Conservation (phyloP, 805 yeast genomes). For the Ogataea nakhonphanomensis region DNA sequence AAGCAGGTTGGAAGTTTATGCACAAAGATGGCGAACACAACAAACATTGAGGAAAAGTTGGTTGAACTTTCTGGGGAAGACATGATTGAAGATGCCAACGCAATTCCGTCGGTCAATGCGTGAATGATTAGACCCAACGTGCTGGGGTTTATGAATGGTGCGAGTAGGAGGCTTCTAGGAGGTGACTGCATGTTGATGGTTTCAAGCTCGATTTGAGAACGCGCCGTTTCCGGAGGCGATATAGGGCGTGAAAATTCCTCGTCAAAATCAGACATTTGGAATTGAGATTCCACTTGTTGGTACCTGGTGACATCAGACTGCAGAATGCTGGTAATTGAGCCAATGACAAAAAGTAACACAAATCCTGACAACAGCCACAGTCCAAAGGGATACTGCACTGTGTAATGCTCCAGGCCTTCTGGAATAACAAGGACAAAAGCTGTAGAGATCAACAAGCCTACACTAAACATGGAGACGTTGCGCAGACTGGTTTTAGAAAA, state of each 20-base stretch:
- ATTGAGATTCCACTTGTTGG: neutral
- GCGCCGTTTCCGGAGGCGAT: constrained; percentile 4
- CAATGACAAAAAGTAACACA: constrained; percentile 48
- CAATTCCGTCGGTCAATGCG: constrained; percentile 69
- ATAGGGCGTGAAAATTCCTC: neutral
- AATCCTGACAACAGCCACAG: constrained; percentile 52
- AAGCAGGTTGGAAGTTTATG: constrained; percentile 78
- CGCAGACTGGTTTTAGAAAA: constrained; percentile 31
- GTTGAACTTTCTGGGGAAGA: constrained; percentile 23
- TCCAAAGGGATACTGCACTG: constrained; percentile 38
- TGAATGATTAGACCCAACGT: constrained; percentile 65
- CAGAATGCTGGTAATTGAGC: constrained; percentile 24
- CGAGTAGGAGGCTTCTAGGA: constrained; percentile 15
- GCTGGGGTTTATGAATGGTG: constrained; percentile 42
- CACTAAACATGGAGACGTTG: constrained; percentile 47
- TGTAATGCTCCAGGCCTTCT: constrained; percentile 51
- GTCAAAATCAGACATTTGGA: constrained; percentile 1
- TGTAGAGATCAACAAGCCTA: constrained; percentile 61
- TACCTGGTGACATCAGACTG: constrained; percentile 5
- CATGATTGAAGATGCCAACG: constrained; percentile 56
- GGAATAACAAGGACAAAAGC: constrained; percentile 59
- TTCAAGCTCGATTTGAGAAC: neutral
- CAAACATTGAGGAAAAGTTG: constrained; percentile 30
- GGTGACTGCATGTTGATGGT: too few relatives aligned
- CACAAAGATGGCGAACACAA: constrained; percentile 58